These are phyloP conservation scores for Cantharellus cinnabarinus DNA, from an alignment of 768 basidiomycete genomes.

Conservation along the genomic window DNA sequence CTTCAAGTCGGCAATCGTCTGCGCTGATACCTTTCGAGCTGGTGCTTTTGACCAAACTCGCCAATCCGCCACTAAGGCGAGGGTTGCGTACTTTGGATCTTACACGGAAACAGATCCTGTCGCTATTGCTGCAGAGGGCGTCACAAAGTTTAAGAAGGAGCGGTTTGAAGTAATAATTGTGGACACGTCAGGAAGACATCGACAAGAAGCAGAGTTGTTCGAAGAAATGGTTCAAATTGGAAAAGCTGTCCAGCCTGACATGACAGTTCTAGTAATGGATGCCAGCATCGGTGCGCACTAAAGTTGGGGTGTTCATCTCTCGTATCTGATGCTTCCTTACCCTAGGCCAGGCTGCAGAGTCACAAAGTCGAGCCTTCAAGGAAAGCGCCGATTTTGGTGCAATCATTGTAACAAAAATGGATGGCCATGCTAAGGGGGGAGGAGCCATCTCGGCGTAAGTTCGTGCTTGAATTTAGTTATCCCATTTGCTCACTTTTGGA, in stretches of 20 bases:
- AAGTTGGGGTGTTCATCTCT: neutral
- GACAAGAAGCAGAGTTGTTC: slow-evolving; percentile 91
- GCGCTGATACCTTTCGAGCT: slow-evolving; percentile 97
- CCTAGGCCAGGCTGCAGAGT: slow-evolving; percentile 88
- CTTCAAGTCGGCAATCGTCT: slow-evolving; percentile 92
- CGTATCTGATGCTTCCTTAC: neutral
- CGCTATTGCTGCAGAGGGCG: slow-evolving; percentile 81
- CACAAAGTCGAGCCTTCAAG: slow-evolving; percentile 91
- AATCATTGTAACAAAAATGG: slow-evolving; percentile 99
- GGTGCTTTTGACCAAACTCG: slow-evolving; percentile 98
- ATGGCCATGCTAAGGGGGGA: slow-evolving; percentile 97
- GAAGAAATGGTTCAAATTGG: slow-evolving; percentile 96
- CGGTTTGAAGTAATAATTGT: slow-evolving; percentile 97
- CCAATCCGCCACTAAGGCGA: slow-evolving; percentile 96
- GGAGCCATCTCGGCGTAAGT: slow-evolving; percentile 97
- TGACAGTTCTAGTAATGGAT: slow-evolving; percentile 90
- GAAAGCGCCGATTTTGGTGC: slow-evolving; percentile 95
- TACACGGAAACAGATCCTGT: slow-evolving; percentile 99
- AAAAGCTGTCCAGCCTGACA: slow-evolving; percentile 80
- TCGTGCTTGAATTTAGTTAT: neutral
- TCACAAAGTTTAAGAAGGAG: slow-evolving; percentile 94
- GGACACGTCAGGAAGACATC: slow-evolving; percentile 92
- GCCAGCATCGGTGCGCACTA: slow-evolving; percentile 63
- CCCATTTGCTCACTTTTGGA: neutral
- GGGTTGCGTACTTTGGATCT: slow-evolving; percentile 95